Conservation (phyloP, 495 filamentous ascomycete genomes). For the Aspergillus sclerotioniger region DNA sequence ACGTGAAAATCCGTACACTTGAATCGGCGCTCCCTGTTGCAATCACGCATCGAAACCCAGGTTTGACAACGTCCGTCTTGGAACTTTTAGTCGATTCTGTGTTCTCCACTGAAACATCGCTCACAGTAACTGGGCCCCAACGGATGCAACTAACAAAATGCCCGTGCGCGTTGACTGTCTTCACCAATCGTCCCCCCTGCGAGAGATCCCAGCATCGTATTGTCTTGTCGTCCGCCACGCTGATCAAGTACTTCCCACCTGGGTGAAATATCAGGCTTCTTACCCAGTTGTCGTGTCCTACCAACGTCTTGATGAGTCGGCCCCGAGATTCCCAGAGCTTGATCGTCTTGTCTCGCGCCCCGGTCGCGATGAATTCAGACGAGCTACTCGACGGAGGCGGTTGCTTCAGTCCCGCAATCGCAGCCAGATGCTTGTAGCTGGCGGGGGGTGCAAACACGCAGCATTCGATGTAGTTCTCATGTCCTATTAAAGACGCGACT, state of each 20-base stretch:
- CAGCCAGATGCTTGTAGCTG: constrained; percentile 71
- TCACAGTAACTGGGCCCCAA: constrained; percentile 82
- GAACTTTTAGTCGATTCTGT: constrained; percentile 3
- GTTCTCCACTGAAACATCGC: constrained; percentile 24
- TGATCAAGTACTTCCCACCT: constrained; percentile 87
- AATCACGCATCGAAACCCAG: constrained; percentile 54
- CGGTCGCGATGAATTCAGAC: constrained; percentile 84
- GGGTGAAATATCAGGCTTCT: constrained; percentile 86
- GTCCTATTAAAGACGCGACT: constrained; percentile 79
- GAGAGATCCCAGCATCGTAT: constrained; percentile 92
- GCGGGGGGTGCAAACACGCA: constrained; percentile 82
- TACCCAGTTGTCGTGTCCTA: constrained; percentile 97
- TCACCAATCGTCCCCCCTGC: constrained; percentile 89
- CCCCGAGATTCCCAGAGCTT: constrained; percentile 87
- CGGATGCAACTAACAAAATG: constrained; percentile 86
- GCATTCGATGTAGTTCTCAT: constrained; percentile 89
- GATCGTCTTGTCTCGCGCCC: constrained; percentile 87
- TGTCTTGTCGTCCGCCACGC: constrained; percentile 85
- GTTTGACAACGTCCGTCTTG: constrained; percentile 32
- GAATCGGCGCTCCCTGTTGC: constrained; percentile 53
- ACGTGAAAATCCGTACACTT: constrained; percentile 16
- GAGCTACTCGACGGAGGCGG: constrained; percentile 72
- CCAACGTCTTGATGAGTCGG: constrained; percentile 79
- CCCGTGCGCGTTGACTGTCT: constrained; percentile 69
- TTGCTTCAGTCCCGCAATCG: constrained; percentile 82